These are phyloP conservation scores for Colletotrichum theobromicola DNA, from an alignment of 2,329 filamentous ascomycete genomes.

Conservation along the genomic window DNA sequence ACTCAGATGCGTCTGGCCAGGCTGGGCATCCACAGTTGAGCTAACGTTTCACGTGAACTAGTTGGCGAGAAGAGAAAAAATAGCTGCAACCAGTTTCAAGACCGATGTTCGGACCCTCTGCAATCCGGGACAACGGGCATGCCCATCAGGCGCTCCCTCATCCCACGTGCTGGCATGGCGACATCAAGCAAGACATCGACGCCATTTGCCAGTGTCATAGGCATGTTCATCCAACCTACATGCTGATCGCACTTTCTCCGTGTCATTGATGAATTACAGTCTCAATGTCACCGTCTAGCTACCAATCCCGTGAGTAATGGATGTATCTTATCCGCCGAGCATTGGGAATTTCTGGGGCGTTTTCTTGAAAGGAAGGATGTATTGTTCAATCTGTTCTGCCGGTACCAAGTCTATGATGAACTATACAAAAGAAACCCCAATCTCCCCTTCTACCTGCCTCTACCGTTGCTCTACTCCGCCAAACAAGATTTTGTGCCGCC, in stretches of 20 bases:
- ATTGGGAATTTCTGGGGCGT: background rate
- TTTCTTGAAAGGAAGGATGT: background rate
- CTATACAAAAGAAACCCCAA: background rate
- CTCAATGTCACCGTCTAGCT: rapidly evolving
- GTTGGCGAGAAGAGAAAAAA: background rate
- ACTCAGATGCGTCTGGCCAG: background rate
- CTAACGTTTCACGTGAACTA: background rate
- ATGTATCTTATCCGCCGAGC: rapidly evolving
- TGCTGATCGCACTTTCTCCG: background rate
- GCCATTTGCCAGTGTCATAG: background rate
- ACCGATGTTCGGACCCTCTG: background rate
- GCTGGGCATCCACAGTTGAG: background rate
- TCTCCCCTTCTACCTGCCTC: background rate
- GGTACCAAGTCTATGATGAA: background rate
- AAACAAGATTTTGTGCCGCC: background rate
- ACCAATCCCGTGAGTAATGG: background rate
- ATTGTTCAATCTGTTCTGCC: background rate
- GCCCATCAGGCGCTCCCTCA: background rate
- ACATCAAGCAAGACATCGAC: background rate
- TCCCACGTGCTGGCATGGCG: background rate
- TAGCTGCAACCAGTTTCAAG: background rate
- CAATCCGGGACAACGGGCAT: background rate
- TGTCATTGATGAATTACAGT: background rate
- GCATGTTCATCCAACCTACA: background rate
- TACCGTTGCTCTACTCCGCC: background rate